A percentile compares a stretch with the other conserved stretches of the same genome.
phyloP scores from a whole-genome alignment of 148 eudicot species.

The Cornus controversa region DNA sequence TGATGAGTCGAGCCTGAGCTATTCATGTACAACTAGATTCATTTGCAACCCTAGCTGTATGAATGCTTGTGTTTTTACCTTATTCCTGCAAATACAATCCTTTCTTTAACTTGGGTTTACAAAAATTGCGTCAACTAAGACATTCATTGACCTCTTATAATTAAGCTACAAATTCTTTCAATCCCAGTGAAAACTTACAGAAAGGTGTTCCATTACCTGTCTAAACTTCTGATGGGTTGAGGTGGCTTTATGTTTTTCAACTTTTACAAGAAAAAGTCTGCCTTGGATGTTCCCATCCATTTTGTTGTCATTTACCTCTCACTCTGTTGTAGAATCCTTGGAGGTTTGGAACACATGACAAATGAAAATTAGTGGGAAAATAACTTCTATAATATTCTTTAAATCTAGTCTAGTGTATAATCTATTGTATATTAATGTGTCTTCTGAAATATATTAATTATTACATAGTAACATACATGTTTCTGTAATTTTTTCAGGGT shows the following conservation, averaged over 20 bases:
- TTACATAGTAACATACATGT: not conserved
- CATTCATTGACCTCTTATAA: not conserved
- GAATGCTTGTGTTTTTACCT: too few species aligned
- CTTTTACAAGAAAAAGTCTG: not conserved
- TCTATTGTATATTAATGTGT: not conserved
- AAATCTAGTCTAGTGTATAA: not conserved
- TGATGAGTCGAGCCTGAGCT: too few species aligned
- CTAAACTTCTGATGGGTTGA: not conserved
- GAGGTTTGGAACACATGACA: not conserved
- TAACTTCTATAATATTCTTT: not conserved
- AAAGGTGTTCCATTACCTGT: not conserved
- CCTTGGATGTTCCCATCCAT: not conserved
- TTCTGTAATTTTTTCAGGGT: slow-evolving; percentile 49
- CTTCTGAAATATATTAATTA: not conserved
- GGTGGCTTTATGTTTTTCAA: not conserved
- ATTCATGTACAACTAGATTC: too few species aligned
- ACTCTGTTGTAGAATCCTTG: slow-evolving; percentile 2
- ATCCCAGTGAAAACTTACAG: not conserved
- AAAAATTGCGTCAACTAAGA: not conserved
- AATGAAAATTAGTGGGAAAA: not conserved
- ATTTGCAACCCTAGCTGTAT: too few species aligned
- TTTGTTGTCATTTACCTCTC: not conserved
- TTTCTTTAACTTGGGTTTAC: not conserved
- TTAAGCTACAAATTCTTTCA: not conserved
- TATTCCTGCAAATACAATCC: too few species aligned